A percentile compares a stretch with the other conserved stretches of the same genome.
phyloP scores from a whole-genome alignment of 2,329 filamentous ascomycete species.

The Tricladium varicosporioides region DNA sequence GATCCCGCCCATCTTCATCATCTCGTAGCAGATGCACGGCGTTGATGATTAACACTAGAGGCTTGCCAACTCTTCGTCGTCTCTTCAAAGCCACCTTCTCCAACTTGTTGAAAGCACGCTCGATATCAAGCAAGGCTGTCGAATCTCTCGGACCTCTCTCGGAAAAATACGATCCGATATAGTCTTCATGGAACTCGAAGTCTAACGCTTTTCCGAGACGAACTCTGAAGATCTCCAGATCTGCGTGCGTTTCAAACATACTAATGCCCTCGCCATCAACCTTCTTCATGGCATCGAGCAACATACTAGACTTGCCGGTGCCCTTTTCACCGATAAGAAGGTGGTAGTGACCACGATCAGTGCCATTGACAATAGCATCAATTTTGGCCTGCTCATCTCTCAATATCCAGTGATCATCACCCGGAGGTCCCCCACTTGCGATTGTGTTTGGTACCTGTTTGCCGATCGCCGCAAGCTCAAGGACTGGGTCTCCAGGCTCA shows the following conservation, averaged over 20 bases:
- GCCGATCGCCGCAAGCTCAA: slow-evolving; percentile 70
- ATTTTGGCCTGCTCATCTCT: slow-evolving; percentile 80
- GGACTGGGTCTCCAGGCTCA: slow-evolving; percentile 83
- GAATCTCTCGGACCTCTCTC: slow-evolving; percentile 90
- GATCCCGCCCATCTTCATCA: slow-evolving; percentile 86
- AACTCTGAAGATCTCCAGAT: slow-evolving; percentile 92
- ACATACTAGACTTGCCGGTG: slow-evolving; percentile 94
- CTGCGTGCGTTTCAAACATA: slow-evolving; percentile 95
- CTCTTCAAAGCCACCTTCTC: slow-evolving; percentile 87
- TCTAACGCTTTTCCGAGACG: slow-evolving; percentile 90
- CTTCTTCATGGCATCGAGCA: slow-evolving; percentile 93
- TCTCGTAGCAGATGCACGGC: slow-evolving; percentile 88
- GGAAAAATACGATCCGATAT: slow-evolving; percentile 93
- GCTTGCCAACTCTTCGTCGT: slow-evolving; percentile 57
- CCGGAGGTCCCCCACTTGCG: slow-evolving; percentile 35
- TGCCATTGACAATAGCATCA: slow-evolving; percentile 77
- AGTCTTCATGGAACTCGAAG: slow-evolving; percentile 97
- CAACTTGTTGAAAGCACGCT: slow-evolving; percentile 94
- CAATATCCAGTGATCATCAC: slow-evolving; percentile 69
- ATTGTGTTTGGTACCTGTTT: slow-evolving; percentile 50
- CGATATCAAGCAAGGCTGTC: slow-evolving; percentile 89
- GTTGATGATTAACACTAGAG: slow-evolving; percentile 91
- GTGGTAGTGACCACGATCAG: slow-evolving; percentile 78
- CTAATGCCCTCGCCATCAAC: slow-evolving; percentile 84
- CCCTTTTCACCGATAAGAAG: slow-evolving; percentile 93